A percentile compares a stretch with the other conserved stretches of the same genome.
Conservation (phyloP, 2,329 filamentous ascomycete species). For the Periconia macrospinosa region DNA sequence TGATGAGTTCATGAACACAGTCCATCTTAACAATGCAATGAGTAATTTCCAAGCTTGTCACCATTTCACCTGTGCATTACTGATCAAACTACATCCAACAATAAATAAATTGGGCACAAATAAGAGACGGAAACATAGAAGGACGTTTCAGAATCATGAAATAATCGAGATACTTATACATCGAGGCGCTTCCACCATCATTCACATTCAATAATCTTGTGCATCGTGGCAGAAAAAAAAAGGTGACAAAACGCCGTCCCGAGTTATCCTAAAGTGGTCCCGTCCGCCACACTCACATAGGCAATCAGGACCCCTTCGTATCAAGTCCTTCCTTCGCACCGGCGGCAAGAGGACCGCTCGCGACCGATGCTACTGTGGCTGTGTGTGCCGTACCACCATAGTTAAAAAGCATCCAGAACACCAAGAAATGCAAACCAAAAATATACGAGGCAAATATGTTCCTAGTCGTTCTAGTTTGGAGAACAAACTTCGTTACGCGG, state of each 20-base stretch:
- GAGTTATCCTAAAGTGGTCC: background rate
- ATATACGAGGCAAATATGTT: conserved; percentile 95
- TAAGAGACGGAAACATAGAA: background rate
- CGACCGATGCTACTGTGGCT: conserved; percentile 25
- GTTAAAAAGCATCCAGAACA: conserved; percentile 87
- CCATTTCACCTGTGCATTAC: background rate
- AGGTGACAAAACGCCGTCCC: conserved; percentile 24
- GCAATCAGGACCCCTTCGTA: background rate
- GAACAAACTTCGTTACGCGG: conserved; percentile 84
- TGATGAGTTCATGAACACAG: no score
- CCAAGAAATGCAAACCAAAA: conserved; percentile 80
- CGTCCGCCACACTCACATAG: no score
- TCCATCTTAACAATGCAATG: no score
- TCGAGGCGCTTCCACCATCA: no score
- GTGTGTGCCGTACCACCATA: conserved; percentile 60
- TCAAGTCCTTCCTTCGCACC: conserved; percentile 20
- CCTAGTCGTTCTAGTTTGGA: conserved; percentile 85
- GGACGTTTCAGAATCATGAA: background rate
- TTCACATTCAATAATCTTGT: no score
- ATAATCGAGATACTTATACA: no score
- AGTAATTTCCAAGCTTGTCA: background rate
- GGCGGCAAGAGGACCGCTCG: conserved; percentile 32
- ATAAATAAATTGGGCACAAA: background rate
- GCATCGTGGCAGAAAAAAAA: background rate
- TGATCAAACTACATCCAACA: background rate